Conservation (phyloP, 208 protist species). For the Leishmania lainsoni region DNA sequence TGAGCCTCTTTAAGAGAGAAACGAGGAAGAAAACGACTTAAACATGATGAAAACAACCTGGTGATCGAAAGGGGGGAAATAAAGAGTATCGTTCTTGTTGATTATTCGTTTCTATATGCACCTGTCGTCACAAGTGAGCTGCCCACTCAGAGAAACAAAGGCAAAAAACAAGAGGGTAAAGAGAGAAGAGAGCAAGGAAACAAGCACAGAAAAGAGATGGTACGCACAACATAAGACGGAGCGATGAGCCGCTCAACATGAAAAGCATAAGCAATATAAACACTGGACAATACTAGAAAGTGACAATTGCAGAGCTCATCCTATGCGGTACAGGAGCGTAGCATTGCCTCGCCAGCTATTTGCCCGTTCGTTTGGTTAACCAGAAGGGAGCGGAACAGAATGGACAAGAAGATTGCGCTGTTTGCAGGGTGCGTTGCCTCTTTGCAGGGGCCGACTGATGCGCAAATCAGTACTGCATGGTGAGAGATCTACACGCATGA, state of each 20-base stretch:
- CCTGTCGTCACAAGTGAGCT: neutral
- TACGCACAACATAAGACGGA: neutral
- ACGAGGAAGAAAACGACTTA: neutral
- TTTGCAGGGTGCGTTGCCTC: neutral
- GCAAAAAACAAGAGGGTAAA: neutral
- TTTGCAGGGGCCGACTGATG: neutral
- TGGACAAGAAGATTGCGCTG: neutral
- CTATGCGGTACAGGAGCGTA: neutral
- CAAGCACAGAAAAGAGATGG: slow-evolving; percentile 10
- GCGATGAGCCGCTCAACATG: neutral
- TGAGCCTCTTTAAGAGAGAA: neutral
- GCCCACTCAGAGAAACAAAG: neutral
- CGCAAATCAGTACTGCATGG: neutral
- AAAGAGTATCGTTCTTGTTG: neutral
- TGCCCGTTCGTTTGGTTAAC: neutral
- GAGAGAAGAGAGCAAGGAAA: neutral
- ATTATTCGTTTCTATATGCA: neutral
- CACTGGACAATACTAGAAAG: neutral
- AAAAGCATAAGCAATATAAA: neutral
- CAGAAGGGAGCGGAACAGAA: neutral
- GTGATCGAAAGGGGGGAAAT: neutral
- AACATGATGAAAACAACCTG: neutral
- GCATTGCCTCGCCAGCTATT: neutral
- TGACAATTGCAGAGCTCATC: neutral
- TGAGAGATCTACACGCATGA: neutral